Evolutionary conservation across 495 filamentous ascomycete species (phyloP), one percentile per base, ranked within the genome.

Genomic region (Aspergillus leporis): DNA sequence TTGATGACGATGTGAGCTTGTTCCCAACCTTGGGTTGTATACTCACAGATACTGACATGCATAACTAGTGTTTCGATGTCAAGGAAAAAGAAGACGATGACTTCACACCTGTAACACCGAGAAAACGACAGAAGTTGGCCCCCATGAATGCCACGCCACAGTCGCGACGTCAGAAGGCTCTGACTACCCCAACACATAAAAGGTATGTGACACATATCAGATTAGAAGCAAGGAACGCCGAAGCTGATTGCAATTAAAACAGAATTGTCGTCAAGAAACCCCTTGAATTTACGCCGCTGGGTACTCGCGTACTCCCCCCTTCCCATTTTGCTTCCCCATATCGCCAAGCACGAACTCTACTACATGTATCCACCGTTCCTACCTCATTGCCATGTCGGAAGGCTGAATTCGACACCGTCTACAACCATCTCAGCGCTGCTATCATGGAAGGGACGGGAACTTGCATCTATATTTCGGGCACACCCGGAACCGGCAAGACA

Each of bases 381-480:
- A 78, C 87, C 12, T 88, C 87, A 10, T 83, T 99, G 4, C 95
- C 95, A 47, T 98, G 95, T 72, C 88, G 95, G 56, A 93, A 96
- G 62, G 85, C 81, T 14, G 95, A 99, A 71, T 99, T 98, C 74
- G 81, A 85, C 18, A 86, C 88, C 3, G 95, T 99, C 13, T 97
- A 97, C 68, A 87, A 88, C 3, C 90, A 97, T 69, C 89, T 99
- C 41, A 92, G 96, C 63, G 87, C 92, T 10, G 95, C 95, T 58
- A 98, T 99, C 70, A 88, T 90, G 50, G 93, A 95, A 58, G 95
- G 93, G 38, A 88, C 89, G 5, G 95, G 95, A 8, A 85, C 92
- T 5, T 99, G 95, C 71, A 97, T 99, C 68, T 99, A 99, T 76
- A 98, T 99, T 55, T 97, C 95, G n/a, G 95, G 95, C 40, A 97